Evolutionary conservation across 1,284 basidiomycete species (phyloP), one percentile per base, ranked within the genome.

Genomic region (Moesziomyces sp.): DNA sequence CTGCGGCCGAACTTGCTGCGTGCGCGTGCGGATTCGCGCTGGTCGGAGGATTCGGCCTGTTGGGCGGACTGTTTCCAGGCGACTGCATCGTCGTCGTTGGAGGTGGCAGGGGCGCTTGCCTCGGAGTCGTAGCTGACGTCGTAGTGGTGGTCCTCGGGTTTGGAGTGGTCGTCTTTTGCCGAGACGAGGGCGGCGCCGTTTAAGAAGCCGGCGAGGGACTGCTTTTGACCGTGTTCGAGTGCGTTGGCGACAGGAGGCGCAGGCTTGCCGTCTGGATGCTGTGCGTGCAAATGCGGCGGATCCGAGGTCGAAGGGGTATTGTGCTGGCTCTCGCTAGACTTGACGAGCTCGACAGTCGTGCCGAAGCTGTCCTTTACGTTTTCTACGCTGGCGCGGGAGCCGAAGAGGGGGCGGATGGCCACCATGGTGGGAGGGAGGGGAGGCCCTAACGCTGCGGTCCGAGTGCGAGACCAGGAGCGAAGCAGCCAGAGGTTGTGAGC

Each of bases 291-390:
- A 5, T 30, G 33, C 16, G 42, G 30, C 11, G 54, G 35, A 3
- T 58, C 9, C 8, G 56, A 44, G 8, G 48, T 8, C 5, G 55
- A 48, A 24, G 48, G 19, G 6, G 48, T 38, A 18, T 3, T 4
- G 10, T 57, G 59, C 33, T 64, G 54, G 46, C 52, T 58, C 38
- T 72, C 69, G 48, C 63, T 66, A 33, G 56, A 46, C 46, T 72
- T 72, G 48, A 59, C 69, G 19, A 44, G 23, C 28, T 72, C 63
- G 24, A 68, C 45, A 13, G 59, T 62, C 44, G 48, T 3, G 14
- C 70, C 65, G 48, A 73, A 73, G 50, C 70, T 60, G 38, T 73
- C 70, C 1, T 54, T 56, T 19, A 73, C 58, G 30, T 73, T 55
- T 26, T 44, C 40, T 35, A 73, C 70, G 60, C 70, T 73, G 9